Conservation (phyloP, 2,329 filamentous ascomycete genomes). For the Epichloe coenophiala region DNA sequence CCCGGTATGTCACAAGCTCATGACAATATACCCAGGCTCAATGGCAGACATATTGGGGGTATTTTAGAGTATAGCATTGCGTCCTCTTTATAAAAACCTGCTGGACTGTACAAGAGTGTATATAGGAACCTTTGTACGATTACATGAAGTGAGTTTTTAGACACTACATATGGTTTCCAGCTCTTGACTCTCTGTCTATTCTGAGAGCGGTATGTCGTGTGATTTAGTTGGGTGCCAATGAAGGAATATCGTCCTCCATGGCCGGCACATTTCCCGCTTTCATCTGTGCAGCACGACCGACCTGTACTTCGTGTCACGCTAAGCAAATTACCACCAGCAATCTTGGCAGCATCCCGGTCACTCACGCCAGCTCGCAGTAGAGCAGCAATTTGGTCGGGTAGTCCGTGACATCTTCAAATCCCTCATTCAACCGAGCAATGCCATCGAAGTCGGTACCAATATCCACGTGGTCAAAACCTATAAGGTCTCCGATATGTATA, state of each 20-base stretch:
- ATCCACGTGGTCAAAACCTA: constrained; percentile 81
- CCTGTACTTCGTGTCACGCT: constrained; percentile 72
- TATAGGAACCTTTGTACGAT: constrained; percentile 16
- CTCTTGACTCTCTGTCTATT: background rate
- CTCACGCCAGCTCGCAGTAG: constrained; percentile 60
- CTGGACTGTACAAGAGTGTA: constrained; percentile 17
- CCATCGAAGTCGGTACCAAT: constrained; percentile 85
- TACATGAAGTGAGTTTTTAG: constrained; percentile 8
- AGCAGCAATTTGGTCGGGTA: constrained; percentile 65
- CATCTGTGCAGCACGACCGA: constrained; percentile 51
- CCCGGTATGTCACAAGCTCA: too few species aligned
- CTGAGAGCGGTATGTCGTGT: background rate
- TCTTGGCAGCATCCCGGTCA: constrained; percentile 57
- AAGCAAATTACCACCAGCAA: constrained; percentile 69
- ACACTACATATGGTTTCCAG: background rate
- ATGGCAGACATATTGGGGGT: background rate
- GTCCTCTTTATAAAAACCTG: background rate
- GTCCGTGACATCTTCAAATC: constrained; percentile 74
- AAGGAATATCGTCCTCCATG: constrained; percentile 31
- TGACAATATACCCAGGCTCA: too few species aligned
- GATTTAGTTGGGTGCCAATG: background rate
- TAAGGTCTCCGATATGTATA: constrained; percentile 63
- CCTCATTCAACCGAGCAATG: constrained; percentile 51
- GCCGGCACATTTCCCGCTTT: constrained; percentile 41
- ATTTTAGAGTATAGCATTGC: background rate